Percentiles rank a stretch among this genome's conserved stretches.
phyloP scores from a whole-genome alignment of 139 green algal genomes.

The Chlamydomonas sp. region DNA sequence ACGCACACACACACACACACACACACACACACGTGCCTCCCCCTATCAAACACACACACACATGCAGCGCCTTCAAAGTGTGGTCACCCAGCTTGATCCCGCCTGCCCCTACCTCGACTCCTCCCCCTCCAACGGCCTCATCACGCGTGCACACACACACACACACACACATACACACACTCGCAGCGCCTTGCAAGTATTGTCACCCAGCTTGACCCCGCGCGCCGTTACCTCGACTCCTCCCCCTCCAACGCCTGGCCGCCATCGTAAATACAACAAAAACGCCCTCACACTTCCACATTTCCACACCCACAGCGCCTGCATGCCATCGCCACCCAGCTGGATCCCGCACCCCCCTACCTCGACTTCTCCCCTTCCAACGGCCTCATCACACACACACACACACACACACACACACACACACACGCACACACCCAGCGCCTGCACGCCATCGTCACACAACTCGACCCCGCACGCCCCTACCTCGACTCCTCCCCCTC shows the following conservation, averaged over 20 bases:
- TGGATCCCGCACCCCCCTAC: background rate
- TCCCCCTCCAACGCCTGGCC: no score
- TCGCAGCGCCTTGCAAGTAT: no score
- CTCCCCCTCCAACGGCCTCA: conserved; percentile 48
- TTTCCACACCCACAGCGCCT: background rate
- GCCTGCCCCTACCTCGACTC: conserved; percentile 55
- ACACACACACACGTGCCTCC: no score
- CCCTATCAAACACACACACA: no score
- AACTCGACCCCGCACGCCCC: conserved; percentile 36
- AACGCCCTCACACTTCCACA: background rate
- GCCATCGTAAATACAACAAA: background rate
- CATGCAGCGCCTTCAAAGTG: no score
- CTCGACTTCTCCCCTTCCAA: no score
- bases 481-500: conserved; percentile 69
- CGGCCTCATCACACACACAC: background rate
- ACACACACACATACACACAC: no score
- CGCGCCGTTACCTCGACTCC: no score
- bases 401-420: conserved; percentile 1
- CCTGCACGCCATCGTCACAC: background rate
- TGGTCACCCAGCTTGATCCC: conserved; percentile 33
- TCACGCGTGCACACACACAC: no score
- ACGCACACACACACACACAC: no score
- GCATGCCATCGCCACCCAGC: background rate
- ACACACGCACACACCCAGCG: conserved; percentile 3
- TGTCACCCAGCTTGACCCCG: no score